Conservation (phyloP, 371 early-diverging fungal genomes). For the Mucor saturninus region DNA sequence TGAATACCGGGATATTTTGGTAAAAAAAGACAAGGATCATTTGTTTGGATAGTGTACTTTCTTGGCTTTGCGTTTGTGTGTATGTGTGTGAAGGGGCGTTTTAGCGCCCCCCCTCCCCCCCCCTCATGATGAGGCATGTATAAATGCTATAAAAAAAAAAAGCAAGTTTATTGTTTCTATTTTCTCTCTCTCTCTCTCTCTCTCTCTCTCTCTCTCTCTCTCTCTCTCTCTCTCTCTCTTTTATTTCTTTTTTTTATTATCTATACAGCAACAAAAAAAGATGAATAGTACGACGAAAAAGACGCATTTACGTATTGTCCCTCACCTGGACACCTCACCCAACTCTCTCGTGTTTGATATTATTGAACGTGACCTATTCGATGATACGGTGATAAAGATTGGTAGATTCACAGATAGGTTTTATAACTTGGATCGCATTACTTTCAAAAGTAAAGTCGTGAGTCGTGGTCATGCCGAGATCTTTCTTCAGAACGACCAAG, state of each 20-base stretch:
- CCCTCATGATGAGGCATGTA: conserved; percentile 16
- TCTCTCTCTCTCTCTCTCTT: not conserved
- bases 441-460: conserved; percentile 85
- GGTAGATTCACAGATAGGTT: conserved; percentile 73
- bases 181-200: too few species aligned
- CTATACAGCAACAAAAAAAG: too few species aligned
- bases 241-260: not conserved
- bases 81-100: too few species aligned
- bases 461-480: conserved; percentile 83
- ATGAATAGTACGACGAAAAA: not conserved
- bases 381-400: conserved; percentile 69
- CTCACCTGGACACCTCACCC: conserved; percentile 67
- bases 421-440: conserved; percentile 51
- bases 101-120: too few species aligned
- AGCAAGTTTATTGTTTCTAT: too few species aligned
- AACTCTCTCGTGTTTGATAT: conserved; percentile 79
- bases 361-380: conserved; percentile 75
- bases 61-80: too few species aligned
- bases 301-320: conserved; percentile 64
- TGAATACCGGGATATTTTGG: too few species aligned
- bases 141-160: too few species aligned
- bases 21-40: not conserved
- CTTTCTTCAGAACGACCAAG: conserved; percentile 61
- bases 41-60: not conserved
- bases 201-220: too few species aligned